Evolutionary conservation across 1,139 yeast species (phyloP).

Genomic region (Zygosaccharomyces sapae): DNA sequence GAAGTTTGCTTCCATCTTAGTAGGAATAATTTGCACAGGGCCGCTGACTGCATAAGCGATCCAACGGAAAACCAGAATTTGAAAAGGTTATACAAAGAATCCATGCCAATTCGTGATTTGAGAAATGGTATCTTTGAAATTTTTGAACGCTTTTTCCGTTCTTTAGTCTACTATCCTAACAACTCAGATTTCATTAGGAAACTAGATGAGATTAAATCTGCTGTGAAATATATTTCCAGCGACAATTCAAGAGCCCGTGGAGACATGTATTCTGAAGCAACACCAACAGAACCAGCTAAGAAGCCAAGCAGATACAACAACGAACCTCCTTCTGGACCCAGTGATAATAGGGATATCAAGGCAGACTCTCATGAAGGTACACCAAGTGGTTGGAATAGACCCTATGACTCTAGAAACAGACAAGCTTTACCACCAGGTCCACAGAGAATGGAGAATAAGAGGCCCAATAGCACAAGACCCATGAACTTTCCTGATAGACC

Average conservation of each 20-base stretch:
- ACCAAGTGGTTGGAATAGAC: slow-evolving; percentile 3
- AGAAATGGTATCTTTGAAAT: slow-evolving; percentile 15
- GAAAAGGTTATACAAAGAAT: slow-evolving; percentile 8
- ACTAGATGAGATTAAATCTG: slow-evolving; percentile 13
- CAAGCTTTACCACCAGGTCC: slow-evolving; percentile 1
- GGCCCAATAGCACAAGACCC: slow-evolving; percentile 9
- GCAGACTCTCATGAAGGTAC: slow-evolving; percentile 9
- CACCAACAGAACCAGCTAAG: slow-evolving; percentile 8
- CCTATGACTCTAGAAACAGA: slow-evolving; percentile 7
- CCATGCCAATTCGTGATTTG: slow-evolving; percentile 17
- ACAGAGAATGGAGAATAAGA: slow-evolving; percentile 10
- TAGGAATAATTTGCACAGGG: slow-evolving; percentile 17
- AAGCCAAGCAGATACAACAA: slow-evolving; percentile 13
- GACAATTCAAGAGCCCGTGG: slow-evolving; percentile 12
- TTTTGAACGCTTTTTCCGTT: slow-evolving; percentile 17
- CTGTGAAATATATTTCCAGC: slow-evolving; percentile 10
- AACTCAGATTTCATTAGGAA: slow-evolving; percentile 18
- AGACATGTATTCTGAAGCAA: slow-evolving; percentile 10
- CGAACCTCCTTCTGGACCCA: slow-evolving; percentile 1
- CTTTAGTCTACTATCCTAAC: slow-evolving; percentile 17
- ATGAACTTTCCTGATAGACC: slow-evolving; percentile 12
- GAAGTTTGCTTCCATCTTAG: slow-evolving; percentile 19
- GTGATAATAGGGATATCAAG: neutral
- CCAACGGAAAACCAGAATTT: slow-evolving; percentile 12
- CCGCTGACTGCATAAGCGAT: slow-evolving; percentile 19